Base-by-base conservation (phyloP, 768 basidiomycete genomes). In the Omphalotus guepiniiformis region DNA sequence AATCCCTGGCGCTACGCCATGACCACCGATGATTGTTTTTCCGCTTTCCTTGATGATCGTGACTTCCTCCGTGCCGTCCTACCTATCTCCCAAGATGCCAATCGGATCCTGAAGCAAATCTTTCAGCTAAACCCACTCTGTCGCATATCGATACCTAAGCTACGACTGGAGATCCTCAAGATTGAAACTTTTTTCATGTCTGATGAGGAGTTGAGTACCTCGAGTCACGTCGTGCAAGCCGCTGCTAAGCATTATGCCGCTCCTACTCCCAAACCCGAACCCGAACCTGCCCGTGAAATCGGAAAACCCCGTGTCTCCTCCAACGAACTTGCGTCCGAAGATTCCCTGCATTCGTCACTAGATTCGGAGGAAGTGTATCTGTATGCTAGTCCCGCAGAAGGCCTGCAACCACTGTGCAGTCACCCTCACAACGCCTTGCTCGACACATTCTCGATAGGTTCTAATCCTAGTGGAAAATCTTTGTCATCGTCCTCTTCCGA, bases 1-100 rank as follows among this genome's bases (percentile, higher is more conserved):
- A 83, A 82, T 54, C 87, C 88, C 9, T 93, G 91, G 92, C 71
- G 76, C 43, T 75, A 78, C 55, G 88, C 89, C 3, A 78, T 72
- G 54, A 71, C 70, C 51, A 73, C 65, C 23, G 88, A 93, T 66
- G 76, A 79, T 41, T 82, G 78, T 49, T 93, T 85, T 68, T 59
- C 69, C 7, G 75, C 78, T 12, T 93, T 73, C 68, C 62, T 86
- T 49, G 67, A 74, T 52, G 71, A 90, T 58, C 71, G 68, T 37
- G 66, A 86, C 55, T 85, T 81, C 59, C 75, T 93, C 30, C 74
- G 74, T 39, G 64, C 74, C 16, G 79, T 82, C 51, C 74, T 93
- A 16, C 89, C 88, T 23, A 86, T 93, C 57, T 90, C 89, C 8
- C 54, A 65, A 34, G 76, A 73, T 11, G 76, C 80, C 55, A 83